A percentile compares a stretch with the other conserved stretches of the same genome.
These are phyloP conservation scores for Kodamaea neixiangensis DNA, from an alignment of 805 yeast species.

Conservation along the genomic window DNA sequence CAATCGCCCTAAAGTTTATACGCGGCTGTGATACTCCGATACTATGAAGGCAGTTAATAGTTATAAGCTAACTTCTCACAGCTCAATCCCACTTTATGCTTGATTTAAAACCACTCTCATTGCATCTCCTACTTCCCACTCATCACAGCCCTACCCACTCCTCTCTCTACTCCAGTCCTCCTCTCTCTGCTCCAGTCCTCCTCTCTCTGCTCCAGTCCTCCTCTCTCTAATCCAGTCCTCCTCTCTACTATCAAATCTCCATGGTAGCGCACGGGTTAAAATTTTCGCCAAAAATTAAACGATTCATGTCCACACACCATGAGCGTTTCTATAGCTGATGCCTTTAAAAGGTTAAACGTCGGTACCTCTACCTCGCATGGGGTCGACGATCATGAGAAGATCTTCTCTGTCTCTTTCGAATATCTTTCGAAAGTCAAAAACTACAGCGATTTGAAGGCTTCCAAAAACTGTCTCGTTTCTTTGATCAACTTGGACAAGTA, in stretches of 20 bases:
- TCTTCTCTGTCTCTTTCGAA: slow-evolving; percentile 42
- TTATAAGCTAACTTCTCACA: no score
- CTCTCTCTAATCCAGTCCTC: neutral
- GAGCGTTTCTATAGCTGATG: slow-evolving; percentile 43
- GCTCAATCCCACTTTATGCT: no score
- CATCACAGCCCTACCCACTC: no score
- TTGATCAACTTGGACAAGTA: slow-evolving; percentile 62
- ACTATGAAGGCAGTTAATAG: no score
- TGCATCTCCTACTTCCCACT: no score
- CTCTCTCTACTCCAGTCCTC: no score
- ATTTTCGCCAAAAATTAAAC: slow-evolving; percentile 1
- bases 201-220: no score
- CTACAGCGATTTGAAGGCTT: slow-evolving; percentile 37
- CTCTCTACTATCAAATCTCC: neutral
- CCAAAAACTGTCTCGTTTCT: slow-evolving; percentile 53
- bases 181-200: no score
- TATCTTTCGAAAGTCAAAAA: slow-evolving; percentile 40
- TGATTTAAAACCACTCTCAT: no score
- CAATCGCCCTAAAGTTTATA: no score
- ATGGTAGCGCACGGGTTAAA: neutral
- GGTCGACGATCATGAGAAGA: slow-evolving; percentile 34
- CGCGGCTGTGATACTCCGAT: no score
- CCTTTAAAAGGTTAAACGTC: slow-evolving; percentile 42
- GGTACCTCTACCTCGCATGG: slow-evolving; percentile 21
- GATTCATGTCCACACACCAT: slow-evolving; percentile 17